A percentile compares a stretch with the other conserved stretches of the same genome.
phyloP scores from a whole-genome alignment of 257 asterid species.

The Buddleja alternifolia region DNA sequence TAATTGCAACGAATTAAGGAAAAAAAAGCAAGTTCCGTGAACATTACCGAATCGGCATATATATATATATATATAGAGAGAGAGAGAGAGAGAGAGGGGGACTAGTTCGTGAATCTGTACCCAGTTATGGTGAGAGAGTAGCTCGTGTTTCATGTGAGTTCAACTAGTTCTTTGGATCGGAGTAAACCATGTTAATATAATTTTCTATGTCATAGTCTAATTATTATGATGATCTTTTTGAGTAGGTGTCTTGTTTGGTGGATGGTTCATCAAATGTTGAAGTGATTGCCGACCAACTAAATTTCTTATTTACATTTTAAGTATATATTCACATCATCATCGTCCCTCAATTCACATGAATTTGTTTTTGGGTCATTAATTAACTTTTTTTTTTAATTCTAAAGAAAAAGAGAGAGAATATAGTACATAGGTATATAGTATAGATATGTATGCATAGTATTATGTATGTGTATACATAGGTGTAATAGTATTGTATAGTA shows the following conservation, averaged over 20 bases:
- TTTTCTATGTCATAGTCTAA: no score
- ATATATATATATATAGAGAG: no score
- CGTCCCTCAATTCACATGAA: conserved; percentile 20
- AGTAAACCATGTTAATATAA: conserved; percentile 15
- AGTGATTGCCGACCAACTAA: conserved; percentile 31
- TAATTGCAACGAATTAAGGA: conserved; percentile 5
- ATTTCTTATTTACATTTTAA: background rate
- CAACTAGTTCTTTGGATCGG: conserved; percentile 38
- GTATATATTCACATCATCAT: background rate
- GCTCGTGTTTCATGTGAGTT: conserved; percentile 42
- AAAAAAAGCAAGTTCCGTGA: background rate
- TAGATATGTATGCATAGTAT: no score
- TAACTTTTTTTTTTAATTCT: no score
- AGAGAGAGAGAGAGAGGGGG: no score
- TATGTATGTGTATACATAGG: no score
- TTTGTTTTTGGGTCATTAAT: no score
- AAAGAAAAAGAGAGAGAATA: no score
- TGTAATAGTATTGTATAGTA: no score
- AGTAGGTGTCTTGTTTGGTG: conserved; percentile 28
- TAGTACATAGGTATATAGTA: no score
- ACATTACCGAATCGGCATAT: conserved; percentile 3
- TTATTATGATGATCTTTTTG: no score
- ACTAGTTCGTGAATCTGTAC: conserved; percentile 37
- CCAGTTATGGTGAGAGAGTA: conserved; percentile 11
- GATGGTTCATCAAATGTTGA: conserved; percentile 26